These are phyloP conservation scores for Petunia secreta DNA, from an alignment of 257 asterid genomes.

Conservation along the genomic window DNA sequence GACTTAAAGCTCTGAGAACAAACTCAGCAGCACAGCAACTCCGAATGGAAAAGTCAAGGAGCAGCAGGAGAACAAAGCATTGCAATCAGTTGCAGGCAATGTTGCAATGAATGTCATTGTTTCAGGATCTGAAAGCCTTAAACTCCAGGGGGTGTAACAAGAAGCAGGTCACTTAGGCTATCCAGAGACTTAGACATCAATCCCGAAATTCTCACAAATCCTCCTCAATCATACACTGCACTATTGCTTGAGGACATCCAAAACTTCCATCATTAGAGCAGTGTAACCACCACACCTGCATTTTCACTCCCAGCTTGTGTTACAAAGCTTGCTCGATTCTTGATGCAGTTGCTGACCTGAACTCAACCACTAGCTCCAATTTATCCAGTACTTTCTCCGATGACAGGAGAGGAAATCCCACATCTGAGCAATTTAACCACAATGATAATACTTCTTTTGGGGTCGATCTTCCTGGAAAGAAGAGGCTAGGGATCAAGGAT, in stretches of 20 bases:
- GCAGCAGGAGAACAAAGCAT: conserved; percentile 30
- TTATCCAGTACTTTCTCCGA: conserved; percentile 43
- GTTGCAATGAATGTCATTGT: conserved; percentile 53
- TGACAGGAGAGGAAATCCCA: conserved; percentile 44
- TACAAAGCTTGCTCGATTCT: conserved; percentile 84
- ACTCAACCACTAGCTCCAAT: conserved; percentile 67
- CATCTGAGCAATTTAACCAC: conserved; percentile 37
- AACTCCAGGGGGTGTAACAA: conserved; percentile 38
- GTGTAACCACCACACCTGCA: conserved; percentile 31
- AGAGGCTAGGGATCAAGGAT: conserved; percentile 41
- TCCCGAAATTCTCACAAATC: conserved; percentile 59
- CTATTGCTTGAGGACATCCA: conserved; percentile 89
- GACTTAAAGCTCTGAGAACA: conserved; percentile 38
- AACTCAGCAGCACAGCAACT: neutral
- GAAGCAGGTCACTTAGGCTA: conserved; percentile 74
- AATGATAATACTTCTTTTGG: conserved; percentile 36
- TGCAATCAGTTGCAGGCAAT: conserved; percentile 28
- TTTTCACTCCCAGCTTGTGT: conserved; percentile 79
- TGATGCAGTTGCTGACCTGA: conserved; percentile 97
- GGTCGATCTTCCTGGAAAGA: conserved; percentile 35
- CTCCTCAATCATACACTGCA: conserved; percentile 72
- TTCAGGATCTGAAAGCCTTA: conserved; percentile 51
- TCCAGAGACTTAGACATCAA: conserved; percentile 76
- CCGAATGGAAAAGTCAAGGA: conserved; percentile 38
- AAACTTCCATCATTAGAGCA: conserved; percentile 85